phyloP scores from a whole-genome alignment of 192 early-diverging fungal genomes.

The Coemansia sp. region DNA sequence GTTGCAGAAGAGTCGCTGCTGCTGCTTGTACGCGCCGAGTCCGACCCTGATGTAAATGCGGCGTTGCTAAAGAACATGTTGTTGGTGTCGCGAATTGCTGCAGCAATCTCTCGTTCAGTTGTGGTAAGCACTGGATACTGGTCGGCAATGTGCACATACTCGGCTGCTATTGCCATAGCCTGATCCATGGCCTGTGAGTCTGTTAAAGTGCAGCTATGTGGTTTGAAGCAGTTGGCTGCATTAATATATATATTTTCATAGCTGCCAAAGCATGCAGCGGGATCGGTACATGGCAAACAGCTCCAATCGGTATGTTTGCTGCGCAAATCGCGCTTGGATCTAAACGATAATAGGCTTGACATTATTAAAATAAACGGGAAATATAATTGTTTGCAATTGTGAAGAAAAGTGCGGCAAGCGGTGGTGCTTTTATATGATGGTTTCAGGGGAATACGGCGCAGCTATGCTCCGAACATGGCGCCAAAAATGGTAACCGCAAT shows the following conservation, averaged over 20 bases:
- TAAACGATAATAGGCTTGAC: not conserved
- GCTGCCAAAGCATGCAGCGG: constrained; percentile 1
- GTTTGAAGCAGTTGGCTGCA: not conserved
- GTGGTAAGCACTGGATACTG: constrained; percentile 9
- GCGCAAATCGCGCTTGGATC: not conserved
- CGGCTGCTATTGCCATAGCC: constrained; percentile 3
- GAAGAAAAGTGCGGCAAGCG: too few relatives aligned
- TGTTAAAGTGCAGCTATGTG: not conserved
- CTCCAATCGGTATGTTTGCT: constrained; percentile 4
- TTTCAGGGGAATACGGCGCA: too few relatives aligned
- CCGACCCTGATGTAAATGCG: not conserved
- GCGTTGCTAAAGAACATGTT: not conserved
- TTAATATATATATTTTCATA: constrained; percentile 1
- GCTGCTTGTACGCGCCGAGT: not conserved
- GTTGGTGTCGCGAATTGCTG: not conserved
- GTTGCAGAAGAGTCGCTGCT: not conserved
- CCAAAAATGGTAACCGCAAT: too few relatives aligned
- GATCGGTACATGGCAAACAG: constrained; percentile 4
- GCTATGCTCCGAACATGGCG: too few relatives aligned
- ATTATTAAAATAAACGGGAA: not conserved
- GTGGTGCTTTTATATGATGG: too few relatives aligned
- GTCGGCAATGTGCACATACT: constrained; percentile 7
- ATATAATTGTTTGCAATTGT: too few relatives aligned
- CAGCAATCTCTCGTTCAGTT: not conserved
- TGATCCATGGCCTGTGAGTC: constrained; percentile 7